Conservation (phyloP, 2,329 filamentous ascomycete species). For the Cordyceps cateniannulata region DNA sequence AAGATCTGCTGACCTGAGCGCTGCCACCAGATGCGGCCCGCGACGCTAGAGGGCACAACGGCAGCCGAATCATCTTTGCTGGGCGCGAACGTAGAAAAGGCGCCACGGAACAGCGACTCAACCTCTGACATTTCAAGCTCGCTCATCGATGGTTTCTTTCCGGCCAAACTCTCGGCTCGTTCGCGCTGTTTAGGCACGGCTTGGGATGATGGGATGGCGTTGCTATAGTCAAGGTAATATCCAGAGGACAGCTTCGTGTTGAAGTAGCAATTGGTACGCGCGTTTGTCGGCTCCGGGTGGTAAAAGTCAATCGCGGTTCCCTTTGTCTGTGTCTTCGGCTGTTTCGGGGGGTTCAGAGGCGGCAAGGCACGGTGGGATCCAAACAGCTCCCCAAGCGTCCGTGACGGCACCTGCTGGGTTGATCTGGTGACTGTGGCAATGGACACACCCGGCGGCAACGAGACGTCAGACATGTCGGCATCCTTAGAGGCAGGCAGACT, state of each 20-base stretch:
- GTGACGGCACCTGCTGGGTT: slow-evolving; percentile 39
- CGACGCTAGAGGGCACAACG: slow-evolving; percentile 59
- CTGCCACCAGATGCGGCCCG: slow-evolving; percentile 72
- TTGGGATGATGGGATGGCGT: slow-evolving; percentile 51
- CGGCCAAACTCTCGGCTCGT: slow-evolving; percentile 61
- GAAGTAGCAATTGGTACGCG: slow-evolving; percentile 55
- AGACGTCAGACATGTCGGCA: slow-evolving; percentile 32
- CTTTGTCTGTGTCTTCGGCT: slow-evolving; percentile 63
- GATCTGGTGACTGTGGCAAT: slow-evolving; percentile 30
- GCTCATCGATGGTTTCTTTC: slow-evolving; percentile 47
- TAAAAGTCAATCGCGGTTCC: slow-evolving; percentile 49
- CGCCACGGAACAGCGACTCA: slow-evolving; percentile 68
- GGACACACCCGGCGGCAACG: slow-evolving; percentile 68
- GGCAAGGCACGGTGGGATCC: slow-evolving; percentile 60
- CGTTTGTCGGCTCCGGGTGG: slow-evolving; percentile 48
- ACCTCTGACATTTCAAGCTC: slow-evolving; percentile 60
- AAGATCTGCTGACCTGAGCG: slow-evolving; percentile 60
- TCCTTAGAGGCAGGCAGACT: slow-evolving; percentile 52
- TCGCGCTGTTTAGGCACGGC: slow-evolving; percentile 62
- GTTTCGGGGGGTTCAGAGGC: slow-evolving; percentile 64
- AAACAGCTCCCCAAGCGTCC: slow-evolving; percentile 68
- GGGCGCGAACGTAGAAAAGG: slow-evolving; percentile 75
- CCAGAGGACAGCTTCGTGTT: slow-evolving; percentile 60
- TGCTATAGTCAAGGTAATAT: slow-evolving; percentile 64
- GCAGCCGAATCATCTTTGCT: slow-evolving; percentile 67